phyloP scores from a whole-genome alignment of 2,329 filamentous ascomycete genomes.

The Verticillium dahliae region DNA sequence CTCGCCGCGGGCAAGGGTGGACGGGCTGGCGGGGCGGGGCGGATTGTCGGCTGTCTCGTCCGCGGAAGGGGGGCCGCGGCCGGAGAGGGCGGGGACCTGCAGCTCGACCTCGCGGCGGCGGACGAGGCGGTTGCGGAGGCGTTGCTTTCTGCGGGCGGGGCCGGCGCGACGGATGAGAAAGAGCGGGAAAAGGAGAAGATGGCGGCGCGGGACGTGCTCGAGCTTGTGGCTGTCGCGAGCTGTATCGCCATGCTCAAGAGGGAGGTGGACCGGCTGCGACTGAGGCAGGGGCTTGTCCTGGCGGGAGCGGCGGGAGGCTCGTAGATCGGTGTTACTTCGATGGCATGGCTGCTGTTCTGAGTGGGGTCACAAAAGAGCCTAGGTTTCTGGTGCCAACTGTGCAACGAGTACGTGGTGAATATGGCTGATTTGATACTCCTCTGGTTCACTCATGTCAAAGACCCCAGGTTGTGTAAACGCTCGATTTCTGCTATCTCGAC shows the following conservation, averaged over 20 bases:
- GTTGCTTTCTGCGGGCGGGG: background rate
- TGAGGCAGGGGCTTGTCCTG: conserved; percentile 42
- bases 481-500: background rate
- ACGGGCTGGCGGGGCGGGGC: background rate
- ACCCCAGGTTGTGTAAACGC: background rate
- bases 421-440: background rate
- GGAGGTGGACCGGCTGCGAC: conserved; percentile 52
- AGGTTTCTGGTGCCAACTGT: too few relatives aligned
- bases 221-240: conserved; percentile 47
- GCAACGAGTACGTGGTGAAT: too few relatives aligned
- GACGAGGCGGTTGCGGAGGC: conserved; percentile 8
- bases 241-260: conserved; percentile 59
- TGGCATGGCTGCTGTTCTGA: too few relatives aligned
- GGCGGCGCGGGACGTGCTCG: conserved; percentile 27
- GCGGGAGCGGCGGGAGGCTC: conserved; percentile 17
- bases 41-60: background rate
- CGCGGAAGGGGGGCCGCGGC: conserved; percentile 21
- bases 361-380: too few relatives aligned
- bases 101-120: conserved; percentile 33
- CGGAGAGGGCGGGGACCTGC: conserved; percentile 44
- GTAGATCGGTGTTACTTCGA: too few relatives aligned
- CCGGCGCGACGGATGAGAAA: background rate
- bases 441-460: too few relatives aligned
- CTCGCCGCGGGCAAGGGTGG: conserved; percentile 16
- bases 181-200: background rate